Base-by-base conservation (phyloP, 495 filamentous ascomycete genomes). In the Hypoxylon trugodes region DNA sequence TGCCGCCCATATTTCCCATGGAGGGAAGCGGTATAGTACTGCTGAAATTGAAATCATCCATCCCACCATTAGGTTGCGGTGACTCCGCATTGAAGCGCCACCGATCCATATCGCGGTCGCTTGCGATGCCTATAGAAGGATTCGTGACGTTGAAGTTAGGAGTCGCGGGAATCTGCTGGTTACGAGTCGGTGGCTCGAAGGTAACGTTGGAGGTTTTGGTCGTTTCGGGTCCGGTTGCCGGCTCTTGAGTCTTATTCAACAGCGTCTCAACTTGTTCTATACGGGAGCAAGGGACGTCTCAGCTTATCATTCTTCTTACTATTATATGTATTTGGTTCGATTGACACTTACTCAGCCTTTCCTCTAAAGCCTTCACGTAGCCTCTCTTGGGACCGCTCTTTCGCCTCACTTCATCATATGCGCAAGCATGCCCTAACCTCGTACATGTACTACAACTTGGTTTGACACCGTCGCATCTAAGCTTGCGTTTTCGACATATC, bases 351-450 rank as follows among this genome's bases (percentile, higher is more conserved):
- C 94, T 92, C 69, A 99, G 77, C 69, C 96, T 86, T 57, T 96
- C 94, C 77, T 98, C 96, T 71, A 99, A 73, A 49, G 93, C 92
- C 81, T 98, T 99, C 56, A 99, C 96, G 76, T 99, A 98, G 59
- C 95, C 95, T 72, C 96, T 84, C 79, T 98, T 99, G 3, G 95
- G 95, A 6, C 95, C 95, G 74, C 95, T 98, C 83, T 99, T 99
- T 78, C 92, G 91, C 72, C 95, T 86, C 46, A 93, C 89, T 77
- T 99, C 95, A 77, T 98, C 95, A 70, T 97, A 99, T 9, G 90
- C 86, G 79, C 95, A 99, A 52, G 87, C 87, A 77, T 99, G 95
- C 32, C 90, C 88, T 50, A 99, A 77, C 46, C 95, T 82, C 12
- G 90, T 86, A 74, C 95, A 99, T 18, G 94, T 99, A 68, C 89